phyloP scores from a whole-genome alignment of 73 alveolate genomes.

The Paramecium primaurelia region DNA sequence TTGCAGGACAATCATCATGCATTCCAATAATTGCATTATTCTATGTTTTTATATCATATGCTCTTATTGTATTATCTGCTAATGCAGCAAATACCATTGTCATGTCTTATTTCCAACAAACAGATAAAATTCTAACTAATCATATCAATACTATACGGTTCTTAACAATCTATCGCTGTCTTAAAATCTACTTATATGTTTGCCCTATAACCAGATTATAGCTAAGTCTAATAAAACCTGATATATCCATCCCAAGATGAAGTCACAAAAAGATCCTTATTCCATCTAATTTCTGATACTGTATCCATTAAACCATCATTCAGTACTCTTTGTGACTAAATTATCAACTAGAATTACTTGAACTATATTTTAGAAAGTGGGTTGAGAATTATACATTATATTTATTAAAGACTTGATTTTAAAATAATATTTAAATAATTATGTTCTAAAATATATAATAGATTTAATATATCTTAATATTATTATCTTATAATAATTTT shows the following conservation, averaged over 20 bases:
- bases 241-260: constrained; percentile 53
- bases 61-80: constrained; percentile 18
- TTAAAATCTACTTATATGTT: neutral
- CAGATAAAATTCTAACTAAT: neutral
- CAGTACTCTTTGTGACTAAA: neutral
- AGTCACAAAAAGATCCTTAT: neutral
- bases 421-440: too few relatives aligned
- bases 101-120: constrained; percentile 11
- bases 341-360: neutral
- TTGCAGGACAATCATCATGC: neutral
- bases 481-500: too few relatives aligned
- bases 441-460: too few relatives aligned
- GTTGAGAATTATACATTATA: neutral
- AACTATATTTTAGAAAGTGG: neutral
- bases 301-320: neutral
- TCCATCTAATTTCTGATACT: neutral
- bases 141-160: neutral
- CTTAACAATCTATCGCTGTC: neutral
- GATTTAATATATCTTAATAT: too few relatives aligned
- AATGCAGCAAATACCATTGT: neutral
- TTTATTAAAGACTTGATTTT: too few relatives aligned
- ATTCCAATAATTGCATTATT: neutral
- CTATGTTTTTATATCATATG: neutral
- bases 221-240: constrained; percentile 1
- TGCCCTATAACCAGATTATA: neutral